These are phyloP conservation scores for Arxiozyma bovina DNA, from an alignment of 1,139 yeast genomes.

Conservation along the genomic window DNA sequence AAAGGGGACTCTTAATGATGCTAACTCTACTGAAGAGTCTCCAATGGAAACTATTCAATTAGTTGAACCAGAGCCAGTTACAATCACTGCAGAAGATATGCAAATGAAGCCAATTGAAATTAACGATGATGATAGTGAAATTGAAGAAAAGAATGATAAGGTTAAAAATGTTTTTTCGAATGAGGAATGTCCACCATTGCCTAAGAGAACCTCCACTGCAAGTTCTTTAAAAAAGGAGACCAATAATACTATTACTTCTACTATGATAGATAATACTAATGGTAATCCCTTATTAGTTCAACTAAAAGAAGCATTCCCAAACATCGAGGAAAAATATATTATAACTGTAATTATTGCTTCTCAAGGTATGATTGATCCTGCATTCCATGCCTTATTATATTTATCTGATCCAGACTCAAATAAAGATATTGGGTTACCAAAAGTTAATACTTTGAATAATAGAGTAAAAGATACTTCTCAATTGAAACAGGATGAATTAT, in stretches of 20 bases:
- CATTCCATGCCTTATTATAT: constrained; percentile 78
- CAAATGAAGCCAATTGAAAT: neutral
- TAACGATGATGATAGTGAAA: neutral
- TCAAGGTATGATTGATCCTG: constrained; percentile 69
- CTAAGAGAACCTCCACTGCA: constrained; percentile 46
- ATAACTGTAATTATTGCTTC: constrained; percentile 82
- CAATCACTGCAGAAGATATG: neutral
- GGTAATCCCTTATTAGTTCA: constrained; percentile 34
- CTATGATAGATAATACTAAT: constrained; percentile 31
- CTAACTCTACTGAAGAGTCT: constrained; percentile 8
- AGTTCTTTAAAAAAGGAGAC: neutral
- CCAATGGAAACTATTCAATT: constrained; percentile 2
- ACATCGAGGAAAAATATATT: constrained; percentile 56
- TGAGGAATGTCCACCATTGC: constrained; percentile 53
- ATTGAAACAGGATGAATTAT: constrained; percentile 66
- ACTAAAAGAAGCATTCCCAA: constrained; percentile 76
- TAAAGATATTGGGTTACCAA: constrained; percentile 50
- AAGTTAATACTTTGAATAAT: constrained; percentile 15
- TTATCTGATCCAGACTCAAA: constrained; percentile 64
- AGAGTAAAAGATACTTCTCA: constrained; percentile 30
- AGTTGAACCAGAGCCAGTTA: constrained; percentile 3
- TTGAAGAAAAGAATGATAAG: constrained; percentile 10
- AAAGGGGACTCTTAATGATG: constrained; percentile 6
- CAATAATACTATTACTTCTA: constrained; percentile 9
- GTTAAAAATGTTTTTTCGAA: neutral